Percentiles rank a stretch among this genome's conserved stretches.
Evolutionary conservation across 495 filamentous ascomycete genomes (phyloP).

Genomic region (Annulohypoxylon moriforme): DNA sequence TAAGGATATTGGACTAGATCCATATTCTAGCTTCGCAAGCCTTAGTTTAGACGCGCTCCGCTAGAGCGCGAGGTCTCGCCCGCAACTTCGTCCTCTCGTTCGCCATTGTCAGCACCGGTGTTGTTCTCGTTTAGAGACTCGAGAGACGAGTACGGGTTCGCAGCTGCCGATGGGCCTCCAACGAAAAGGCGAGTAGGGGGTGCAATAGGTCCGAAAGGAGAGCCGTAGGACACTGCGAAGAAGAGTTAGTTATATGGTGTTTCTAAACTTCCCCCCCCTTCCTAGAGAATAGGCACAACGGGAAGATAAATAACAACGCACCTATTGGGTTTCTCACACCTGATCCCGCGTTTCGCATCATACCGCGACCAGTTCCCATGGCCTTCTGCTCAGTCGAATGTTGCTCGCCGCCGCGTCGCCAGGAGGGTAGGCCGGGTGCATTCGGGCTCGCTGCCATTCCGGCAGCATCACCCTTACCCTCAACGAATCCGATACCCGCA

Average conservation of each 20-base stretch:
- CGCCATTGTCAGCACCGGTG: not conserved
- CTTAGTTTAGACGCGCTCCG: constrained; percentile 25
- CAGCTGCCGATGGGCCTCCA: not conserved
- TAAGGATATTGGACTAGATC: not conserved
- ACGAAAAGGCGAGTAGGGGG: constrained; percentile 25
- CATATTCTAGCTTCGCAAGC: not conserved
- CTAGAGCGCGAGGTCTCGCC: not conserved
- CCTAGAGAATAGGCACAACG: not conserved
- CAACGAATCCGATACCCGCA: not conserved
- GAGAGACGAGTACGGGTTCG: constrained; percentile 37
- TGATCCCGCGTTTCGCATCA: not conserved
- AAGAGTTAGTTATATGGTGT: constrained; percentile 8
- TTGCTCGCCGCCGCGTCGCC: constrained; percentile 26
- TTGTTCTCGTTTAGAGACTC: constrained; percentile 19
- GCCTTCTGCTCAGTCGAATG: constrained; percentile 22
- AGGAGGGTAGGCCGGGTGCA: constrained; percentile 11
- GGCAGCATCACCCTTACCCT: not conserved
- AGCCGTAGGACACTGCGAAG: constrained; percentile 27
- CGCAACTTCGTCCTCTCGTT: constrained; percentile 7
- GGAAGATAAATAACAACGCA: constrained; percentile 5
- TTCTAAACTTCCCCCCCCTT: not conserved
- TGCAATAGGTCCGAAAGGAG: constrained; percentile 42
- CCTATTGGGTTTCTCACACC: constrained; percentile 11
- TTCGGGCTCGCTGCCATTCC: not conserved
- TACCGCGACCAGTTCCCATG: constrained; percentile 6